These are phyloP conservation scores for Fonsecaea nubica DNA, from an alignment of 2,329 filamentous ascomycete species.

Conservation along the genomic window DNA sequence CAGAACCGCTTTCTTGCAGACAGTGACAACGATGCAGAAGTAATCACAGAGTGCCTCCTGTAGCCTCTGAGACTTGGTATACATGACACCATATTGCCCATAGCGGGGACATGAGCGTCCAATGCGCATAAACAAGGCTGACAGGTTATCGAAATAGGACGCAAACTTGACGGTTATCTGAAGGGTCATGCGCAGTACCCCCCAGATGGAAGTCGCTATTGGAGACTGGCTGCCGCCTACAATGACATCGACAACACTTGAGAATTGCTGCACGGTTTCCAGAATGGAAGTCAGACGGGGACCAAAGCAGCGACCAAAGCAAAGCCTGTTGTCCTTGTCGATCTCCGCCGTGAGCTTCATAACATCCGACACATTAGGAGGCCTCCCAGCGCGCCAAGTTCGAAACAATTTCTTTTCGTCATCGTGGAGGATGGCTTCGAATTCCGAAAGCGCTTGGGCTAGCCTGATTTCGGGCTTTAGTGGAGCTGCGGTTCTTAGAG, in stretches of 20 bases:
- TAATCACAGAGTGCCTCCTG: constrained; percentile 35
- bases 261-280: constrained; percentile 38
- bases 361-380: constrained; percentile 24
- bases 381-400: background rate
- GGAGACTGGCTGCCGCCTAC: constrained; percentile 34
- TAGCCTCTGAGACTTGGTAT: constrained; percentile 31
- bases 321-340: constrained; percentile 32
- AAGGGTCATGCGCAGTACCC: constrained; percentile 37
- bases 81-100: constrained; percentile 37
- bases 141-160: constrained; percentile 40
- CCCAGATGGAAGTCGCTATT: constrained; percentile 37
- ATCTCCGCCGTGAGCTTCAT: constrained; percentile 34
- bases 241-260: constrained; percentile 36
- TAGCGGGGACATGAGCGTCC: constrained; percentile 35
- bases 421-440: constrained; percentile 47
- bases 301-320: constrained; percentile 33
- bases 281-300: constrained; percentile 38
- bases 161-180: constrained; percentile 29
- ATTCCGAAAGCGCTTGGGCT: constrained; percentile 51
- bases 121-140: constrained; percentile 37
- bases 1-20: constrained; percentile 36
- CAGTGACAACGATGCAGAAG: constrained; percentile 30
- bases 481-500: constrained; percentile 15
- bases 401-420: constrained; percentile 45
- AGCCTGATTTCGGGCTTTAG: constrained; percentile 41